Base-by-base conservation (phyloP, 108 stramenopile species). In the Nitzschia sp. region DNA sequence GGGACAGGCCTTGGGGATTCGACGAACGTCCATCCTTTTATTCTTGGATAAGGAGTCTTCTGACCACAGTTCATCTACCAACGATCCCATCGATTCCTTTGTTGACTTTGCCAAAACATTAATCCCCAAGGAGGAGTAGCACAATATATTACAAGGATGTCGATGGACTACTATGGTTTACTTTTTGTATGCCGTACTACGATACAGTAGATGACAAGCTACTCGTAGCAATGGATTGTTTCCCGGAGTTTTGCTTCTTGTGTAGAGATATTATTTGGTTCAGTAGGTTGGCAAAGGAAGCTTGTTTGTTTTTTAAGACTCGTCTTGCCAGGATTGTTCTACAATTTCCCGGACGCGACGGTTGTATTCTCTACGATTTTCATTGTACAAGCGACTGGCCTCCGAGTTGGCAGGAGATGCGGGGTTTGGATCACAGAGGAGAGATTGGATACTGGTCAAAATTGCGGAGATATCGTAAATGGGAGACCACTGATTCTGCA, bases 401-500 rank as follows among this genome's bases (percentile, higher is more conserved):
- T 99, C 97, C 19, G 91, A 89, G 74, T 96, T 98, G 29, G 97
- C 95, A 46, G 95, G 95, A 54, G 89, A 89, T 5, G 96, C 96
- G n/a, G 99, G 97, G 72, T 99, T 99, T 21, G 99, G 99, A 84
- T 99, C 99, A 57, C 96, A 97, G 63, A 99, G 80, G 46, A 99
- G 78, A 48, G 95, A 96, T 80, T 99, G 99, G 67, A 99, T 98
- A 54, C 91, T 93, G n/a, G 97, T 98, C 73, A 99, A 76, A 73
- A 99, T 98, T 24, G 98, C 97, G 42, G 95, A 93, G 66, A 99
- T 97, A 77, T 99, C 97, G 73, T 99, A 99, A 81, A 99, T 99
- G 9, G 99, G 99, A 73, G 89, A 90, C 99, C 98, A 99, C 71
- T 99, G 98, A 77, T 98, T 99, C 67, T 98, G 98, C 77, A 99